phyloP scores from a whole-genome alignment of 768 basidiomycete genomes.

The Podaxis carcinomalis region DNA sequence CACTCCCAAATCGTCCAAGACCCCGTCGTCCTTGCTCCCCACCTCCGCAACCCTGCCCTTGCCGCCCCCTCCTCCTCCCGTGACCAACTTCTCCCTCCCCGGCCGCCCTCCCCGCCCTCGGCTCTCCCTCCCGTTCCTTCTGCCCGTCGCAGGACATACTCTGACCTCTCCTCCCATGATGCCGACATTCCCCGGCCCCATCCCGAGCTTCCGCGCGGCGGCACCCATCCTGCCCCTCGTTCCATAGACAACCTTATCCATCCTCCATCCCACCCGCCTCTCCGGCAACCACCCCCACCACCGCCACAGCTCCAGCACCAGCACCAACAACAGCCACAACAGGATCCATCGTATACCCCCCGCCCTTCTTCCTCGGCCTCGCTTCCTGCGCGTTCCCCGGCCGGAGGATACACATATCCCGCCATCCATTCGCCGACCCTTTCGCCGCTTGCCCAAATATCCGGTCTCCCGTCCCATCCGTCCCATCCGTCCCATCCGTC shows the following conservation, averaged over 20 bases:
- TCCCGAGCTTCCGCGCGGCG: constrained; percentile 10
- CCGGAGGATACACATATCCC: constrained; percentile 2
- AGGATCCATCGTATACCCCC: not conserved
- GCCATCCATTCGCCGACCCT: constrained; percentile 2
- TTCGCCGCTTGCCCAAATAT: constrained; percentile 6
- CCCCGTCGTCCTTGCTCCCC: constrained; percentile 21
- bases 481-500: not conserved
- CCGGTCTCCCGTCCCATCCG: not conserved
- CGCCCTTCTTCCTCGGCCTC: constrained; percentile 15
- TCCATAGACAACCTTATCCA: constrained; percentile 14
- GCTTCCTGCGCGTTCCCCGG: constrained; percentile 6
- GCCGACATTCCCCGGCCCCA: constrained; percentile 1
- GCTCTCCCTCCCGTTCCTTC: not conserved
- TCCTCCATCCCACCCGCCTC: constrained; percentile 9
- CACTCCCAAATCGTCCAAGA: not conserved
- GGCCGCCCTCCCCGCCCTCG: not conserved
- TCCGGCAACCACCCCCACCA: constrained; percentile 4
- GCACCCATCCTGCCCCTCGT: constrained; percentile 8
- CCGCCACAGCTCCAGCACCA: constrained; percentile 5
- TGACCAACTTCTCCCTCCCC: not conserved
- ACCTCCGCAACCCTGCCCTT: constrained; percentile 16
- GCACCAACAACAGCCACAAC: not conserved
- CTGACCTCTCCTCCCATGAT: not conserved
- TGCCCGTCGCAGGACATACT: not conserved
- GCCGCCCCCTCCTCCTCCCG: not conserved